Evolutionary conservation across 192 early-diverging fungal genomes (phyloP).

Genomic region (Kappamyces sp.): DNA sequence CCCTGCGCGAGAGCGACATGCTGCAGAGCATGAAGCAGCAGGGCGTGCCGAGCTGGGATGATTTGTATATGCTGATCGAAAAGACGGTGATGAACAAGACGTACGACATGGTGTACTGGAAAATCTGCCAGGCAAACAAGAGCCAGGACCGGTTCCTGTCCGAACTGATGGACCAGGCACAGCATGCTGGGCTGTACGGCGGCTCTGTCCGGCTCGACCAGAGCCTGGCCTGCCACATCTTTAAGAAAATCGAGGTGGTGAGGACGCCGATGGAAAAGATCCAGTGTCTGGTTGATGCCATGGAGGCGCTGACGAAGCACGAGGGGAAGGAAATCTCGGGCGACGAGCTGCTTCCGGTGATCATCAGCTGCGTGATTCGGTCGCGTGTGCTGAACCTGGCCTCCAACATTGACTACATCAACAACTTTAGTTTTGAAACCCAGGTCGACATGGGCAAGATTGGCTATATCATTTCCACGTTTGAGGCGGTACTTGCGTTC

Average conservation of each 20-base stretch:
- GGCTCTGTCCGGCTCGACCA: neutral
- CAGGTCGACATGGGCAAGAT: constrained; percentile 27
- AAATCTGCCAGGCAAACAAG: constrained; percentile 12
- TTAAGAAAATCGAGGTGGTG: constrained; percentile 20
- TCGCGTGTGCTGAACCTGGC: constrained; percentile 30
- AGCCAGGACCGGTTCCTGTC: constrained; percentile 12
- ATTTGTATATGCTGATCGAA: constrained; percentile 22
- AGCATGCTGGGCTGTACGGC: neutral
- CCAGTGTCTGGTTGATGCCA: constrained; percentile 24
- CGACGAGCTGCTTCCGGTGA: constrained; percentile 31
- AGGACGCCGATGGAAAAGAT: constrained; percentile 37
- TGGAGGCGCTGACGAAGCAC: constrained; percentile 19
- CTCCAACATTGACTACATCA: constrained; percentile 30
- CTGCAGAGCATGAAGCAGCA: neutral
- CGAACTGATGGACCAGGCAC: constrained; percentile 14
- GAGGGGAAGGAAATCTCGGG: constrained; percentile 8
- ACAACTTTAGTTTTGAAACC: constrained; percentile 29
- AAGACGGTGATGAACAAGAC: constrained; percentile 30
- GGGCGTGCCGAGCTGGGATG: constrained; percentile 1
- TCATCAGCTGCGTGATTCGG: constrained; percentile 27
- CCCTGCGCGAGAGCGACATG: neutral
- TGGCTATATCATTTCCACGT: constrained; percentile 22
- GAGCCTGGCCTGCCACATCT: constrained; percentile 14
- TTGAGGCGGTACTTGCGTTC: constrained; percentile 27
- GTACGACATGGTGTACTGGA: constrained; percentile 32